Evolutionary conservation across 192 early-diverging fungal genomes (phyloP).

Genomic region (Rhizophagus clarus): DNA sequence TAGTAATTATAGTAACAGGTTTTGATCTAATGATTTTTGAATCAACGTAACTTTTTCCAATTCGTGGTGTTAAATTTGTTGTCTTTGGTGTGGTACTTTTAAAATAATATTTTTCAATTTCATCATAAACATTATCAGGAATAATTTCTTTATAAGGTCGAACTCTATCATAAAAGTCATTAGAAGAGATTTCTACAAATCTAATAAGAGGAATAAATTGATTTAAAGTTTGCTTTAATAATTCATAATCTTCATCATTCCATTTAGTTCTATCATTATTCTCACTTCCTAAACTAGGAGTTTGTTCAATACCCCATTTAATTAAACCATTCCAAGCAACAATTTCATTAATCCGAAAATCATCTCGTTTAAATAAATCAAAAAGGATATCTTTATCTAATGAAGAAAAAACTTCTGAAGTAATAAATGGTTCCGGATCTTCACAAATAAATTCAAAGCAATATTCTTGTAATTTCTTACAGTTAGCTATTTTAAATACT

Average conservation of each 20-base stretch:
- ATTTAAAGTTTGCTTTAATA: neutral
- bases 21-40: constrained; percentile 4
- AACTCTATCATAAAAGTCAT: neutral
- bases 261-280: no score
- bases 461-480: neutral
- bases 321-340: neutral
- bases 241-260: no score
- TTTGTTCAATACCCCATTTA: no score
- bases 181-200: no score
- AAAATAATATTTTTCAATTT: neutral
- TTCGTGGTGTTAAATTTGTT: no score
- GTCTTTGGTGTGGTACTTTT: no score
- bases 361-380: no score
- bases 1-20: neutral
- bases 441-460: no score
- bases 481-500: neutral
- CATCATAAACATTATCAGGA: neutral
- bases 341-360: constrained; percentile 8
- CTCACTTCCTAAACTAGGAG: neutral
- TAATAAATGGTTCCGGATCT: no score
- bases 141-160: neutral
- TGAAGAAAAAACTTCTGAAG: no score
- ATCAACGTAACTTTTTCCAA: neutral
- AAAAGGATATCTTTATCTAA: no score
- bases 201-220: no score